Evolutionary conservation across 352 stramenopile genomes (phyloP), one percentile per base, ranked within the genome.

Genomic region (Peronospora belbahrii): DNA sequence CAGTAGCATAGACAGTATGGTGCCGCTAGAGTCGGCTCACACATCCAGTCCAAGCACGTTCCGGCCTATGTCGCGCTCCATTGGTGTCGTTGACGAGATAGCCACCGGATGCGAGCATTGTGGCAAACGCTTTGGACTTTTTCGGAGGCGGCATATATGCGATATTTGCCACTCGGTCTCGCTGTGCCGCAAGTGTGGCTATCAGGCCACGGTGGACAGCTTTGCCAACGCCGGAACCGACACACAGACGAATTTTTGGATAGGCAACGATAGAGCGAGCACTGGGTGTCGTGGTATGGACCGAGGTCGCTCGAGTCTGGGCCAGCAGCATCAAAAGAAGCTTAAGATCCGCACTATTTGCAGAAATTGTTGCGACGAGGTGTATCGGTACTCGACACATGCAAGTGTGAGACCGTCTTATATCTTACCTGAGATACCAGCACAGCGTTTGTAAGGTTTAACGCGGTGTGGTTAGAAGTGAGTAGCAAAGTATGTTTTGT

Each of bases 81-180:
- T 59, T 13, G 41, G 61, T 27, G 18, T 25, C 4, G 50, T 62
- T 14, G 42, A 48, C 28, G 55, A 70, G 48, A 67, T 63, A n/a
- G 52, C 45, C 7, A 48, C 52, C 9, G 50, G 24, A 11, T 84
- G 72, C 25, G 62, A 77, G 7, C 62, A 67, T 35, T 84, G 72
- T 35, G 59, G 61, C 37, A 84, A 84, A 49, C 71, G 70, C 42
- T 85, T 85, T 45, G 70, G 73, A 25, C 62, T 85, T 15, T 85
- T 85, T 52, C 65, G 73, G 8, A 67, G 65, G 23, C 65, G 62
- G 0, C 64, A 69, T 33, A 47, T 82, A 42, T 85, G 73, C 42
- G 68, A 79, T 52, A 70, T 71, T 30, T 85, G 73, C 33, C 66
- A 81, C 47, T 65, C 60, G 1, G 59, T 77, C 18, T 60, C 58